Base-by-base conservation (phyloP, 108 stramenopile genomes). In the Stephanodiscus triporus region DNA sequence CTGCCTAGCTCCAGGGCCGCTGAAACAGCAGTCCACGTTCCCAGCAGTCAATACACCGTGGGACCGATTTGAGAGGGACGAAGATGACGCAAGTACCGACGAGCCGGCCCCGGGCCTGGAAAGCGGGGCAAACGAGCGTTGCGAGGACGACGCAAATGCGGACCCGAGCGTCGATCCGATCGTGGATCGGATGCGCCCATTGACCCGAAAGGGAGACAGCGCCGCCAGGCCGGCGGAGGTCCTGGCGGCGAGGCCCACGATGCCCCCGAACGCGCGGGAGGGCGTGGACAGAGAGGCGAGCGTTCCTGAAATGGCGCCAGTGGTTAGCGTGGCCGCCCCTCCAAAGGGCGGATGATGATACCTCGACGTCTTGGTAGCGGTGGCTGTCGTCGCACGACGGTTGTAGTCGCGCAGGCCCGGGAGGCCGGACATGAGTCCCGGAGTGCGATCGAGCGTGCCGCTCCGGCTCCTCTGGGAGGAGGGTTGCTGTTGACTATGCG, bases 71-170 rank as follows among this genome's bases (percentile, higher is more conserved):
- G 34, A 9, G 1, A 38, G 0, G 37, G 60, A 2, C 36, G 36
- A 43, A 23, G 60, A 61, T n/a, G 58, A 59, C 37, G 34, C 58
- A 37, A 59, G 58, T 4, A 27, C n/a, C 19, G 60, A 61, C 20
- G 13, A n/a, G n/a, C 60, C 60, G 23, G 26, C 9, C 9, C 26
- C 26, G 1, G n/a, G 19, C 38, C n/a, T 36, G 0, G 38, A 19
- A 13, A 37, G 42, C 17, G 60, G 20, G n/a, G 9, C 22, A 40
- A 30, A 40, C 37, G 36, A 5, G 7, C n/a, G 7, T 10, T n/a
- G 5, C 17, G 30, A 17, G 9, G 36, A 36, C 10, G 60, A 19
- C 9, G 37, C 22, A 0, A 23, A 61, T 0, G 60, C 22, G 9
- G 60, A 22, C 10, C 60, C 37, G 0, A 26, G 53, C 3, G 36